Base-by-base conservation (phyloP, 78 protist genomes). In the Cavenderia fasciculata region DNA sequence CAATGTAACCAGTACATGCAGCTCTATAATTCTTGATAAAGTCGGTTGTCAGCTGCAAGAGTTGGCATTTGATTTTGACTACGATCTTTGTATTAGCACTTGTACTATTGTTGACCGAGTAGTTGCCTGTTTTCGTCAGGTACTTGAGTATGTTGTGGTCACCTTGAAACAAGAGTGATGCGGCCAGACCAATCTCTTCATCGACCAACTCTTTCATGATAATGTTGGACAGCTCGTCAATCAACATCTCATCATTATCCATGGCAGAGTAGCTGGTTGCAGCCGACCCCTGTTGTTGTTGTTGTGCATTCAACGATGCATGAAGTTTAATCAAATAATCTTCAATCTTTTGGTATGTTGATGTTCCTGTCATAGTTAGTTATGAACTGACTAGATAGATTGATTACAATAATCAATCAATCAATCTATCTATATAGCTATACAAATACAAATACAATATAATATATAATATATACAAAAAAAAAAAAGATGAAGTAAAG, bases 141-240 rank as follows among this genome's bases (percentile, higher is more conserved):
- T 40, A 68, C n/a, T 36, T 49, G 1, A 82, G 34, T 21, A 82
- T 23, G 40, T 61, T 82, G 66, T 82, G 78, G 29, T 82, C 90
- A 41, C 78, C 69, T 0, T 59, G 49, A 43, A 82, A 82, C 33
- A 82, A 44, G 18, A 82, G 47, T 23, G 78, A 68, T 43, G 90
- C 59, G 0, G 65, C 78, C 59, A 82, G 33, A 27, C 79, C 90
- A 46, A 82, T 68, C 41, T 82, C 90, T 47, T 82, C 90, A 16
- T 82, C 78, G 7, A 62, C 87, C 44, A 82, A 31, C 16, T 82
- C 90, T 33, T 82, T 82, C 27, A 82, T 43, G 5, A 82, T 27
- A 14, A 82, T 43, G 27, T 59, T 56, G 2, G 46, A 41, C 16
- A 82, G 65, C 16, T 74, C 51, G 18, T 68, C 90, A 29, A 66